phyloP scores from a whole-genome alignment of 768 basidiomycete species.

The Gyrodon lividus region DNA sequence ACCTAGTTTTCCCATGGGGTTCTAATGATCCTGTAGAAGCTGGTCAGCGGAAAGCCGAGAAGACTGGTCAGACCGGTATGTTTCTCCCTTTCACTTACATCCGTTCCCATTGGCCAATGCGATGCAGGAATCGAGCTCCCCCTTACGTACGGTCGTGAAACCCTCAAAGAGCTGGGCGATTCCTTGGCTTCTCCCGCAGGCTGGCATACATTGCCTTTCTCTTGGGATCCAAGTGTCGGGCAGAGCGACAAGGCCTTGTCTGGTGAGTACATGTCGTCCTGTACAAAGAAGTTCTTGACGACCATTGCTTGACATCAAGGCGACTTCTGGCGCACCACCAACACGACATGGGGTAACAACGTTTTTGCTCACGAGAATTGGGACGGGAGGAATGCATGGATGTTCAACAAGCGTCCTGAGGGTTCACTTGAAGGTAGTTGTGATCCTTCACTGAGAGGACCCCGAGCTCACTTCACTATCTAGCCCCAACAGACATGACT shows the following conservation, averaged over 20 bases:
- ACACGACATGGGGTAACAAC: constrained; percentile 88
- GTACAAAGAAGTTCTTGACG: background rate
- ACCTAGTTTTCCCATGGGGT: constrained; percentile 79
- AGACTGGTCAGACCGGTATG: constrained; percentile 18
- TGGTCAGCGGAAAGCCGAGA: constrained; percentile 15
- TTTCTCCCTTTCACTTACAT: background rate
- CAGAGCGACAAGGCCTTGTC: constrained; percentile 9
- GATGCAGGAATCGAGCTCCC: constrained; percentile 4
- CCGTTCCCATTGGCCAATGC: background rate
- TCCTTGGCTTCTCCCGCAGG: constrained; percentile 78
- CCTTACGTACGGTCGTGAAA: constrained; percentile 23
- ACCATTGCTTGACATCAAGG: constrained; percentile 15
- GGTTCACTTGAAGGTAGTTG: constrained; percentile 24
- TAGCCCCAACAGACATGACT: constrained; percentile 5
- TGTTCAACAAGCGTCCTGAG: constrained; percentile 78
- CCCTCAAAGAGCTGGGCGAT: constrained; percentile 71
- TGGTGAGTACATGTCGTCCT: constrained; percentile 5
- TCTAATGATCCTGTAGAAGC: constrained; percentile 79
- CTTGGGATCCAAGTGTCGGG: constrained; percentile 55
- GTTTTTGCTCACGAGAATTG: constrained; percentile 96
- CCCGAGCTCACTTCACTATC: background rate
- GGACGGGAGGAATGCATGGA: constrained; percentile 65
- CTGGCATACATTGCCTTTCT: constrained; percentile 84
- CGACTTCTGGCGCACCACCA: constrained; percentile 57
- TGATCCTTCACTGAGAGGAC: background rate